Evolutionary conservation across 208 protist species (phyloP), one percentile per base, ranked within the genome.

Genomic region (Trypanosoma boissoni): DNA sequence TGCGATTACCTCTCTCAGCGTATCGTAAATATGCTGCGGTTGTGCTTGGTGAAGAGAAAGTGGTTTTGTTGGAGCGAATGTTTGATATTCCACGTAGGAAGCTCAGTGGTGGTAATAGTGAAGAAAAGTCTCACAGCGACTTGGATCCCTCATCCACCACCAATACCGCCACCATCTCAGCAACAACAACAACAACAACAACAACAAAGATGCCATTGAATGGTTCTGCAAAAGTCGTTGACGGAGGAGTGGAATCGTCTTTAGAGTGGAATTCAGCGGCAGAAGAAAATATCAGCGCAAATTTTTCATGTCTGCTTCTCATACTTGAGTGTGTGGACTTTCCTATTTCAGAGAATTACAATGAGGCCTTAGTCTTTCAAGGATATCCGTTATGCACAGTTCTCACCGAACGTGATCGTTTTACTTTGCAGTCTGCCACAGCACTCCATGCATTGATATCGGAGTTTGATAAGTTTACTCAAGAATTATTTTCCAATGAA

Each of bases 261-360:
- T 8, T 26, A 12, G 12, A 23, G 39, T n/a, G 52, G 20, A 34
- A 53, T 3, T 1, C 31, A 7, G 26, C 16, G n/a, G 16, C 23
- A 4, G 46, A 43, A 36, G 34, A 63, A 55, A 36, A 44, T 32
- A 36, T 63, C 0, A 55, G 29, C 34, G 46, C 58, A 20, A 63
- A 63, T 34, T 63, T 63, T 55, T 26, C 58, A 44, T 63, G 58
- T 36, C 24, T 63, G 52, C 2, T 63, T 5, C 31, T 63, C 24
- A 46, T 63, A 28, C 31, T 63, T 18, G 45, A 63, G 20, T 54
- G 45, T 24, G 58, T 63, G 31, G 21, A 63, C 31, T 63, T 63
- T 46, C 58, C 58, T n/a, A 34, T 63, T 29, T 34, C 58, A 3
- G n/a, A 24, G 24, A 32, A 4, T 8, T 63, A 55, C 29, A 1